Evolutionary conservation across 2,329 filamentous ascomycete genomes (phyloP), one percentile per base, ranked within the genome.

Genomic region (Fusarium oxysporum): DNA sequence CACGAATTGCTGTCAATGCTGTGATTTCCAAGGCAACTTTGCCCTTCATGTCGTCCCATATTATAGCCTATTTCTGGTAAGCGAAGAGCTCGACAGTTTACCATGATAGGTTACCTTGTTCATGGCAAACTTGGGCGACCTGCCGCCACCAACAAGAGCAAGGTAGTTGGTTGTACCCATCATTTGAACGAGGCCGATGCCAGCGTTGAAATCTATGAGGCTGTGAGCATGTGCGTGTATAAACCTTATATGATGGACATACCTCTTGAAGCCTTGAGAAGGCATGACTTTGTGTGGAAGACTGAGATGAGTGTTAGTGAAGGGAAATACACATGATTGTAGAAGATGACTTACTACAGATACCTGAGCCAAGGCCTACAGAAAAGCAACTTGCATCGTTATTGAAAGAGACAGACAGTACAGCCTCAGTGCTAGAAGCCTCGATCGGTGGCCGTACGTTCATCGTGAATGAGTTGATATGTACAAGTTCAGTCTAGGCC

Each of bases 381-480:
- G 94, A 90, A 82, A 98, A 98, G 79, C 92, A 95, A 76, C 90
- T 95, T 73, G 90, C 90, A 80, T 96, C 93, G 77, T 90, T 88
- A 80, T 98, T 98, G 85, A 97, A 97, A 13, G 93, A 90, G 50
- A 92, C 90, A 19, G 94, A 97, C 41, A 98, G 88, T 16, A 95
- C 95, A 68, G 91, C 89, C 8, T 93, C 92, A 60, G 91, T 90
- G 47, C 87, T 88, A 23, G 93, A 91, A 56, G 91, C 90, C 84
- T 97, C 94, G 79, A 98, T 94, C 63, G 93, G 90, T 58, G 92
- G 93, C 66, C 96, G 89, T 47, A 95, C 97, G 81, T 98, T 96
- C 96, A 98, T 99, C 59, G 69, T 72, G 71, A 57, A 69, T 73
- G 67, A 45, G 43, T 62, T 66, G 48, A 56, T 66, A 50, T 43